Conservation (phyloP, 2,329 filamentous ascomycete genomes). For the Colletotrichum spinosum region DNA sequence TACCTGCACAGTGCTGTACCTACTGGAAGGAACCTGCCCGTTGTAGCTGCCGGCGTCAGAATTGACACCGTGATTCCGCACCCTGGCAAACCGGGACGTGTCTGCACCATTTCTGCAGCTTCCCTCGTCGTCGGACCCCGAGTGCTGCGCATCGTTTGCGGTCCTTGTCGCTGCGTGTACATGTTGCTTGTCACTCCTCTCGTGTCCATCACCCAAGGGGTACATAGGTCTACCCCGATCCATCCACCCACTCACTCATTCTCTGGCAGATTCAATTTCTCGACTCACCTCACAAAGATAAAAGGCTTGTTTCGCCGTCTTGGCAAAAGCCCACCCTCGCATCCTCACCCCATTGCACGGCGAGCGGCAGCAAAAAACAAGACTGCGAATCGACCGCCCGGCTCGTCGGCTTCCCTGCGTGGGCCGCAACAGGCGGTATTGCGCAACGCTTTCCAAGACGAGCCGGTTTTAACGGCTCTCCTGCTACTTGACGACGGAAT, state of each 20-base stretch:
- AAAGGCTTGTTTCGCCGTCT: conserved; percentile 9
- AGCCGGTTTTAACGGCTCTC: conserved; percentile 34
- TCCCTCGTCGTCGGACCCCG: conserved; percentile 22
- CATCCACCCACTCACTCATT: no score
- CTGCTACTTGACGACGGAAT: conserved; percentile 17
- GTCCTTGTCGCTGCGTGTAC: background rate
- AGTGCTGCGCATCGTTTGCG: conserved; percentile 9
- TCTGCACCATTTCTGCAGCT: no score
- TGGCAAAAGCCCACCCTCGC: conserved; percentile 18
- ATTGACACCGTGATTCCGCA: conserved; percentile 16
- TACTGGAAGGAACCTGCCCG: no score
- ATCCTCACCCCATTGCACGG: conserved; percentile 4
- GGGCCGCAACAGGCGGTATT: conserved; percentile 34
- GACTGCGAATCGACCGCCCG: background rate
- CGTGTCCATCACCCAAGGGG: background rate
- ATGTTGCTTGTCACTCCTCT: no score
- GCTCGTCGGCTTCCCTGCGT: conserved; percentile 33
- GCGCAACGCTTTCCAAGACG: conserved; percentile 33
- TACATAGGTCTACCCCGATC: no score
- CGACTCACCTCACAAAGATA: background rate
- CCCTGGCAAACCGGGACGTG: background rate
- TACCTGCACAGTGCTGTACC: no score
- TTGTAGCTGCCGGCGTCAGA: conserved; percentile 20
- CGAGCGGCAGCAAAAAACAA: background rate
- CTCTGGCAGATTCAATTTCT: conserved; percentile 1